Base-by-base conservation (phyloP, 192 early-diverging fungal genomes). In the Chytriomyces sp. region DNA sequence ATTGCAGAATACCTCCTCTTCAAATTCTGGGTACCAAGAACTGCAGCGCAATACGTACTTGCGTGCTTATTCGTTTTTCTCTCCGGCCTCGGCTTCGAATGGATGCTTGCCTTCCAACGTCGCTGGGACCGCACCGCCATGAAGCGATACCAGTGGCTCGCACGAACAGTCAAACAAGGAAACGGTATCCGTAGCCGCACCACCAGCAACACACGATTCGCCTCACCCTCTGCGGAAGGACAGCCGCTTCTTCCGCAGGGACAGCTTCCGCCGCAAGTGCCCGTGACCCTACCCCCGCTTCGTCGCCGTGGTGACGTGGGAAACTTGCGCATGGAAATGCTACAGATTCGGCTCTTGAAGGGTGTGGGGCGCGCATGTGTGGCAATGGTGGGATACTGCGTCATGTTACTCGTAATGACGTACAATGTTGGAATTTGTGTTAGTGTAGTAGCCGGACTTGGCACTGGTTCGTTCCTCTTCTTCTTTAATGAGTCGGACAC, bases 371-470 rank as follows among this genome's bases (percentile, higher is more conserved):
- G 77, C 2, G 73, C 82, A 44, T 38, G 78, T 10, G 78, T 78
- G 49, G 74, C 80, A 2, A 73, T 72, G n/a, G 34, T 82, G 3
- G 84, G 82, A 6, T 89, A 87, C 74, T 63, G 76, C 0, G 66
- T 86, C 52, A 89, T 89, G 87, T 55, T 89, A 44, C 70, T 83
- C 10, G 81, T 80, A 44, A 89, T 89, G 87, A 84, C 87, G 7
- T 89, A 84, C 70, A 89, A 89, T 59, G 79, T 86, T 19, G 76
- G 79, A 0, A 49, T 85, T 31, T 86, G 85, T 76, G 72, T 85
- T 53, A 79, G 81, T 19, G 80, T 85, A 36, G 70, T 88, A 26
- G 28, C 53, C n/a, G 85, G 86, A 56, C 64, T 84, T 40, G 80
- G 75, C 0, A 70, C 84, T 30, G 86, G 86, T 3, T 76, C 66